Percentiles rank a stretch among this genome's conserved stretches.
These are phyloP conservation scores for Verticillium longisporum DNA, from an alignment of 2,329 filamentous ascomycete species.

Conservation along the genomic window DNA sequence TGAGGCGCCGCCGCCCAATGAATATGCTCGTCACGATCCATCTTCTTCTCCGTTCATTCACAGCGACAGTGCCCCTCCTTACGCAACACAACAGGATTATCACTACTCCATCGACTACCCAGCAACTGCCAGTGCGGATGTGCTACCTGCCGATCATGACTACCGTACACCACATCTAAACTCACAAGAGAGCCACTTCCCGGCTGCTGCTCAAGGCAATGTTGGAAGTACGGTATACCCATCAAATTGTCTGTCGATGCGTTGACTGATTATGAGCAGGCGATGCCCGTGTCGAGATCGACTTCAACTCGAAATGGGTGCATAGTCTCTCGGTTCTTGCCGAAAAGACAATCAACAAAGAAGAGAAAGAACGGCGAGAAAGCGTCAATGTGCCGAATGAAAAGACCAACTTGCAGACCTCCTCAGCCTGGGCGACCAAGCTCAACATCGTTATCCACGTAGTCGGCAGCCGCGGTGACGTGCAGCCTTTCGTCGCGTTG, in stretches of 20 bases:
- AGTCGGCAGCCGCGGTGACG: constrained; percentile 67
- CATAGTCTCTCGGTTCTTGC: neutral
- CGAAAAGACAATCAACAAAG: neutral
- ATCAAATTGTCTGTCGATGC: too few species aligned
- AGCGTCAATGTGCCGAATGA: neutral
- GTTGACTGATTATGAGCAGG: neutral
- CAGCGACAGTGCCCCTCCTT: neutral
- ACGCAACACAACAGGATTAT: neutral
- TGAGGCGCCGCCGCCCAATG: neutral
- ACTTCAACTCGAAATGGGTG: constrained; percentile 5
- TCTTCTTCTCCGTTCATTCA: neutral
- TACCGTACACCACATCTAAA: neutral
- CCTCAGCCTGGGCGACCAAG: neutral
- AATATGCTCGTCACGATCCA: too few species aligned
- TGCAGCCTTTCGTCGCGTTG: constrained; percentile 68
- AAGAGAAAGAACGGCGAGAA: neutral
- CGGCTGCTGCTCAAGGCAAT: neutral
- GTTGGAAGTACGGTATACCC: neutral
- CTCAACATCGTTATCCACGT: constrained; percentile 70
- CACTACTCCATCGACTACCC: neutral
- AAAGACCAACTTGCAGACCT: neutral
- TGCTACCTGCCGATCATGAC: neutral
- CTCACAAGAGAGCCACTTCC: neutral
- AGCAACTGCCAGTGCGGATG: neutral
- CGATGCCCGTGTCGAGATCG: constrained; percentile 4